Evolutionary conservation across 75 land plant genomes (phyloP), one percentile per base, ranked within the genome.

Genomic region (Cryptomeria japonica): DNA sequence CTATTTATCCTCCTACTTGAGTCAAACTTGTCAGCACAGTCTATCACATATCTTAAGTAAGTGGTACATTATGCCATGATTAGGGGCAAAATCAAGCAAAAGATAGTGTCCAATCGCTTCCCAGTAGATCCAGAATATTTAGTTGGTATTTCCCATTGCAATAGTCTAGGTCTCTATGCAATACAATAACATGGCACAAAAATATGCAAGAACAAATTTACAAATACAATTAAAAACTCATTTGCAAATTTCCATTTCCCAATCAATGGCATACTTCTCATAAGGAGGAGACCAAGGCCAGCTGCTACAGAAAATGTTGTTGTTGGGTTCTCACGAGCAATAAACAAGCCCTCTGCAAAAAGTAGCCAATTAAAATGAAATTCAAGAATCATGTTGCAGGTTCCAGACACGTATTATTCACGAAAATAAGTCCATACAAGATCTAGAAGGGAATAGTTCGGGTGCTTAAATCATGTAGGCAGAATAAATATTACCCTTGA

Each of bases 241-340:
- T n/a, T 87, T 41, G 49, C 7, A 76, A 80, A 87, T n/a, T 41
- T 46, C 6, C 84, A 78, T 86, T 28, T 39, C 41, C 72, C 42
- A 56, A 58, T 86, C 38, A 16, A 46, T 7, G 42, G 55, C 91
- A 82, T 93, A 94, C 96, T 92, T 92, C 92, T 88, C 90, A 94
- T 32, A 80, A 93, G 89, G 47, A 94, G 88, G 42, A 94, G 41
- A 42, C 87, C 91, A 61, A 92, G 85, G 0, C 86, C 87, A 73
- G 88, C 87, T 87, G 90, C 91, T 68, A 93, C 86, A 73, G 88
- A 90, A 88, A 82, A 58, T 37, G 92, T 87, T 42, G 84, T 55
- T 49, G 78, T 88, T 51, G 96, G 96, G 70, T 93, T 86, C 56
- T 89, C 93, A 32, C 73, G 84, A 47, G 91, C 91, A 64, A 84